Base-by-base conservation (phyloP, 2,329 filamentous ascomycete species). In the Stachybotrys echinatus region DNA sequence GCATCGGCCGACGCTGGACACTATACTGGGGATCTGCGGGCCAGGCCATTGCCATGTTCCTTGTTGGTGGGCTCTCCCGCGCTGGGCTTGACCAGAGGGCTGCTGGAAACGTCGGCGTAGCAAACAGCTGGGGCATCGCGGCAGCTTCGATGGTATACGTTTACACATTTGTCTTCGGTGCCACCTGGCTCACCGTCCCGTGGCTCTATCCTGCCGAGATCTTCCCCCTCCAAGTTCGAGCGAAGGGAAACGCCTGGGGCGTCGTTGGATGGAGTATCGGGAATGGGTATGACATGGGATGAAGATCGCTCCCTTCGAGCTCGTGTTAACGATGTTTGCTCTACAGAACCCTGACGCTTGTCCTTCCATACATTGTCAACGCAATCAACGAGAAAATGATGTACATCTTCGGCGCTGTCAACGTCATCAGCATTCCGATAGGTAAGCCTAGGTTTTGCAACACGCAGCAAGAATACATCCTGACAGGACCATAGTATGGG, bases 1-100 rank as follows among this genome's bases (percentile, higher is more conserved):
- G 59, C 20, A 55, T 72, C 27, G 69, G 69, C 40, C 64, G 68
- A 18, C 60, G 65, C 23, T 50, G 59, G 47, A 67, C 62, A 2
- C 56, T 70, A 20, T 68, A 60, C 51, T 68, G 63, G 66, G 67
- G 59, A 40, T 62, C 65, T 18, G 56, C 60, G 31, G 58, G 50
- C 40, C 60, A 61, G 19, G 58, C 59, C 31, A 61, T 66, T 46
- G 51, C 58, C 47, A 54, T 68, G 21, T 65, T 64, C 50, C 46
- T 59, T 17, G 57, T 65, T 12, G 65, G 64, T 12, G 65, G 57
- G 6, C 52, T 62, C 18, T 53, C 53, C 19, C 54, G 56, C 12
- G 56, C 46, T 12, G 50, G 52, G 14, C 23, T 53, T 14, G 47
- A 61, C 44, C n/a, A n/a, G n/a, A n/a, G n/a, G n/a, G n/a, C n/a